Evolutionary conservation across 768 basidiomycete genomes (phyloP), one percentile per base, ranked within the genome.

Genomic region (Boletales sp.): DNA sequence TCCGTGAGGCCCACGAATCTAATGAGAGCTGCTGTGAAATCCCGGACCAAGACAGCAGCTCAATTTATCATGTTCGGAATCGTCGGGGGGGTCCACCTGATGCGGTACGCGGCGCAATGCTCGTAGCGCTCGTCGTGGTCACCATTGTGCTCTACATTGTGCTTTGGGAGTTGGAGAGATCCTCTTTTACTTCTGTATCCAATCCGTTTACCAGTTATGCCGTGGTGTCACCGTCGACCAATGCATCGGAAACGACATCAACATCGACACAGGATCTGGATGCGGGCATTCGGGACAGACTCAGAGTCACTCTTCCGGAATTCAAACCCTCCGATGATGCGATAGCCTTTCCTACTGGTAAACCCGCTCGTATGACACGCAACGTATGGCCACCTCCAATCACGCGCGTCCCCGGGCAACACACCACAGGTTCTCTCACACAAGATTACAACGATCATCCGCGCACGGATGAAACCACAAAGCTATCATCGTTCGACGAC

Each of bases 401-500:
- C 31, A 72, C 69, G 27, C 64, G 56, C 8, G 48, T 73, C 41
- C 72, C 72, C 0, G 70, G 70, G 8, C 52, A 57, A 42, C 44
- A 47, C 32, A 34, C 45, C 7, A 5, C 24, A 27, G 24, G 24
- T 27, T 27, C 24, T 27, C 24, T 27, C 24, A 4, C 24, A 27
- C 24, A 27, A 27, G 6, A 27, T 27, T 27, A 27, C 2, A 42
- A 38, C 14, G 43, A 40, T 17, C 45, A 0, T 40, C 40, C n/a
- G 12, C 35, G 37, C 47, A 0, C 29, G 30, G 32, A 37, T 6
- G 48, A 46, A 4, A 18, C 41, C 39, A 18, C 6, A 17, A 17
- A 45, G 0, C 30, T 29, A 3, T 49, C 51, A 11, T 35, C 50
- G 13, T 50, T 66, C 39, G 63, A 69, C 30, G 19, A 43, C 10